phyloP scores from a whole-genome alignment of 352 stramenopile genomes.

The Ophiocytium majus region DNA sequence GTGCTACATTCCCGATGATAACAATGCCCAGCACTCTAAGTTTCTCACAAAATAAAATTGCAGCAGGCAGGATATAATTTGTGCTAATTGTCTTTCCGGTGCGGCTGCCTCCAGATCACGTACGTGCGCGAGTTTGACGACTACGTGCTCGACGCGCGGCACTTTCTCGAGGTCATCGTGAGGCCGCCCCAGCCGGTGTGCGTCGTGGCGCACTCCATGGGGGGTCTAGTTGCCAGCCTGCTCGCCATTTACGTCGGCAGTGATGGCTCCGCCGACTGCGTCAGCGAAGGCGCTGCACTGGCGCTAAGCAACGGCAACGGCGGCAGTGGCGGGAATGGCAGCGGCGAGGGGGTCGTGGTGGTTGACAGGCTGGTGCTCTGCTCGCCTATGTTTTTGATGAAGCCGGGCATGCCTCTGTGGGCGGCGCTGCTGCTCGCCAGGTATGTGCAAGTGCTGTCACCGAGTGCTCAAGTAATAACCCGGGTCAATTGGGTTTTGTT shows the following conservation, averaged over 20 bases:
- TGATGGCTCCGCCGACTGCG: not conserved
- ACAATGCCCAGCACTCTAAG: too few species aligned
- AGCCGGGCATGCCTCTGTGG: not conserved
- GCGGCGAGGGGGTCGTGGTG: too few species aligned
- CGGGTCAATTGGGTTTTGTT: too few species aligned
- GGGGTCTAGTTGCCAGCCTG: slow-evolving; percentile 33
- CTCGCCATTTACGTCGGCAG: slow-evolving; percentile 26
- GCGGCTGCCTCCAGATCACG: too few species aligned
- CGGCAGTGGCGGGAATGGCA: too few species aligned
- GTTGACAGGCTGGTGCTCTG: slow-evolving; percentile 32
- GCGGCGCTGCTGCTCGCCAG: not conserved
- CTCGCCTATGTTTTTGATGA: slow-evolving; percentile 44
- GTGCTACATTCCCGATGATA: too few species aligned
- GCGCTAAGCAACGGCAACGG: too few species aligned
- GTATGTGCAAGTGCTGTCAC: too few species aligned
- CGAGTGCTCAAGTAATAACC: not conserved
- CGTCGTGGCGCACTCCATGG: slow-evolving; percentile 44
- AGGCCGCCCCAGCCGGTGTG: not conserved
- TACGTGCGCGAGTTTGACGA: slow-evolving; percentile 52
- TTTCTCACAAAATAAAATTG: too few species aligned
- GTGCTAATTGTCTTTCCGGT: too few species aligned
- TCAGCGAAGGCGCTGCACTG: too few species aligned
- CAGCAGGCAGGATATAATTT: too few species aligned
- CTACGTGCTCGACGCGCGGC: slow-evolving; percentile 31
- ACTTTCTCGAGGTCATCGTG: slow-evolving; percentile 36